Conservation (phyloP, 371 early-diverging fungal species). For the Polyrhizophydium stewartii region DNA sequence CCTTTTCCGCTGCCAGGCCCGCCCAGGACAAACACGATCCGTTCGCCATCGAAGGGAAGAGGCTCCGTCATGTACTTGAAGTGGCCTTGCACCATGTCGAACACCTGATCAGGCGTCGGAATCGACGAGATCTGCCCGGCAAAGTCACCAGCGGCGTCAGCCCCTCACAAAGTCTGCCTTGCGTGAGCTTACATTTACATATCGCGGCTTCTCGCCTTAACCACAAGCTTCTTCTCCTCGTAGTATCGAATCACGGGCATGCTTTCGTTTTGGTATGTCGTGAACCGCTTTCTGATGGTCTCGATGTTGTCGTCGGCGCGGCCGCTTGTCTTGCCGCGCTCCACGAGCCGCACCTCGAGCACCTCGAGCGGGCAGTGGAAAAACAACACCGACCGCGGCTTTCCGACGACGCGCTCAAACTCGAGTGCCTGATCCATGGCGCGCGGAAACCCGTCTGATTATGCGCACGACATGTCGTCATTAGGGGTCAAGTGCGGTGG, state of each 20-base stretch:
- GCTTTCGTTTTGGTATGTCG: slow-evolving; percentile 44
- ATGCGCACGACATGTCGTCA: too few species aligned
- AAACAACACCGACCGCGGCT: slow-evolving; percentile 26
- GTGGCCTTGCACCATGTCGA: slow-evolving; percentile 7
- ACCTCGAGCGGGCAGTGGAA: slow-evolving; percentile 33
- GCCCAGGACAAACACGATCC: slow-evolving; percentile 36
- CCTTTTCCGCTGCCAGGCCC: slow-evolving; percentile 39
- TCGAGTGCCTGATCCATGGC: slow-evolving; percentile 28
- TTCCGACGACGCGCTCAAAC: slow-evolving; percentile 24
- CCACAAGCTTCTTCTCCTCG: neutral
- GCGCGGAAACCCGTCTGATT: slow-evolving; percentile 27
- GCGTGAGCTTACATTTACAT: neutral
- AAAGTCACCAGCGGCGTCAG: neutral
- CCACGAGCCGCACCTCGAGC: slow-evolving; percentile 43
- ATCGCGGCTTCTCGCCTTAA: neutral
- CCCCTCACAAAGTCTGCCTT: too few species aligned
- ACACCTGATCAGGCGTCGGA: slow-evolving; percentile 20
- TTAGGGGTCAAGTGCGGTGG: too few species aligned
- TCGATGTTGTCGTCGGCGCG: slow-evolving; percentile 58
- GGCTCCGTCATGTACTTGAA: slow-evolving; percentile 3
- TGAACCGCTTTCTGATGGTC: slow-evolving; percentile 50
- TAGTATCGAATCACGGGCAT: slow-evolving; percentile 46
- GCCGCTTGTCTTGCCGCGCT: slow-evolving; percentile 55
- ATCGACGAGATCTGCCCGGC: slow-evolving; percentile 25
- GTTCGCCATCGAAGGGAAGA: slow-evolving; percentile 18